phyloP scores from a whole-genome alignment of 768 basidiomycete genomes.

The Leccinum olivaceopallidum region DNA sequence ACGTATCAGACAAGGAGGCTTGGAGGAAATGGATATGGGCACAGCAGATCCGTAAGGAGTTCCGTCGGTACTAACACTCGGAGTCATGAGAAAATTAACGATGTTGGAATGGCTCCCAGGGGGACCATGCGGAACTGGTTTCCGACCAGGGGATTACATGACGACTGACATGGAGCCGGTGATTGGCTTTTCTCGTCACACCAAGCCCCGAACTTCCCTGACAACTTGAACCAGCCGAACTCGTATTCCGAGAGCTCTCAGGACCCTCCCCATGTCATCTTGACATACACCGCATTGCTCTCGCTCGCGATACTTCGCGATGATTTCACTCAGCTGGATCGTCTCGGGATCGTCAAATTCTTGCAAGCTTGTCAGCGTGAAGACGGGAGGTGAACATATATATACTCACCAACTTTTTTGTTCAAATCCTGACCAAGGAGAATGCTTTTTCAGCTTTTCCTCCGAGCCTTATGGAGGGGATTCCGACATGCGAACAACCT shows the following conservation, averaged over 20 bases:
- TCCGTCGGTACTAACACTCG: constrained; percentile 1
- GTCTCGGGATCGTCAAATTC: constrained; percentile 63
- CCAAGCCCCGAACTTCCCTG: constrained; percentile 5
- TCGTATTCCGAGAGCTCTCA: constrained; percentile 46
- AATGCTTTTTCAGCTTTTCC: constrained; percentile 54
- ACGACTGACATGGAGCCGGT: constrained; percentile 35
- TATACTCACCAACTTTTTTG: constrained; percentile 12
- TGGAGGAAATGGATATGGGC: constrained; percentile 91
- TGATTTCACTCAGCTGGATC: constrained; percentile 71
- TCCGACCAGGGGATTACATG: constrained; percentile 77
- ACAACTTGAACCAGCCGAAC: constrained; percentile 26
- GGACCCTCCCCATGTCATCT: constrained; percentile 81
- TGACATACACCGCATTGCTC: constrained; percentile 91
- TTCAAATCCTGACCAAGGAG: constrained; percentile 3
- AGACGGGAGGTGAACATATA: constrained; percentile 72
- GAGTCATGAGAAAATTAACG: constrained; percentile 1
- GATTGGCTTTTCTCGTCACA: constrained; percentile 2
- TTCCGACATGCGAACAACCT: constrained; percentile 79
- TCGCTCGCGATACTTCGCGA: constrained; percentile 87
- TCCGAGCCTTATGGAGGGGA: constrained; percentile 69
- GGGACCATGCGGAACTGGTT: constrained; percentile 64
- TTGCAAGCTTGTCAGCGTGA: constrained; percentile 69
- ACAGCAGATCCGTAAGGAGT: constrained; percentile 63
- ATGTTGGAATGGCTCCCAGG: constrained; percentile 33
- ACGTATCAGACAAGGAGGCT: constrained; percentile 49